Percentiles rank a stretch among this genome's conserved stretches.
These are phyloP conservation scores for Claviceps cyperi DNA, from an alignment of 2,329 filamentous ascomycete genomes.

Conservation along the genomic window DNA sequence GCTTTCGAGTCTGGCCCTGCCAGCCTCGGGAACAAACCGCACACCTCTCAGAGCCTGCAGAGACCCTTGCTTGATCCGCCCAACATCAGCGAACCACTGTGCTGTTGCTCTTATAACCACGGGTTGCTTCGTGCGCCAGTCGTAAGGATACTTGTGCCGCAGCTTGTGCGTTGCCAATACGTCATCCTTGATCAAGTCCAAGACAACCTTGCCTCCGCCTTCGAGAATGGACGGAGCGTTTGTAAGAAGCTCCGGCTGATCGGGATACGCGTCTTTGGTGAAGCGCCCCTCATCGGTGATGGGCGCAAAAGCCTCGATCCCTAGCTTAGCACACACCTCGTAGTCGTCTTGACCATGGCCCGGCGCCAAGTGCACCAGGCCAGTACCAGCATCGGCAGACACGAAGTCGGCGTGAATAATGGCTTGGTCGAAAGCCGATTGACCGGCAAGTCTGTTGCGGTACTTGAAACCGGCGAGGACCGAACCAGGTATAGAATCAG, in stretches of 20 bases:
- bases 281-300: conserved; percentile 72
- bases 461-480: conserved; percentile 55
- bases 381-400: conserved; percentile 76
- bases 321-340: conserved; percentile 56
- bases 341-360: conserved; percentile 98
- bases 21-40: conserved; percentile 62
- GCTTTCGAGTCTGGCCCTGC: conserved; percentile 61
- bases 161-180: conserved; percentile 59
- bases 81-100: conserved; percentile 96
- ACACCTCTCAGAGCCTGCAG: conserved; percentile 57
- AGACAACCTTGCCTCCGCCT: conserved; percentile 52
- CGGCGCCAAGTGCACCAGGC: conserved; percentile 86
- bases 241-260: conserved; percentile 48
- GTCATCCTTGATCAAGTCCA: conserved; percentile 50
- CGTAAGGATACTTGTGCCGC: conserved; percentile 90
- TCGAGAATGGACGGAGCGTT: conserved; percentile 55
- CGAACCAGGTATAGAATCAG: conserved; percentile 45
- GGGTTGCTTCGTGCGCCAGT: conserved; percentile 91
- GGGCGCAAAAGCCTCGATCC: conserved; percentile 64
- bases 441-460: conserved; percentile 52
- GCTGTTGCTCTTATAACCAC: conserved; percentile 85
- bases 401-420: conserved; percentile 83
- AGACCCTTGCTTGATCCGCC: conserved; percentile 61
- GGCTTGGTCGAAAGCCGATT: conserved; percentile 42
- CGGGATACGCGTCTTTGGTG: conserved; percentile 63